Evolutionary conservation across 768 basidiomycete genomes (phyloP), one percentile per base, ranked within the genome.

Genomic region (Podaxis sp.): DNA sequence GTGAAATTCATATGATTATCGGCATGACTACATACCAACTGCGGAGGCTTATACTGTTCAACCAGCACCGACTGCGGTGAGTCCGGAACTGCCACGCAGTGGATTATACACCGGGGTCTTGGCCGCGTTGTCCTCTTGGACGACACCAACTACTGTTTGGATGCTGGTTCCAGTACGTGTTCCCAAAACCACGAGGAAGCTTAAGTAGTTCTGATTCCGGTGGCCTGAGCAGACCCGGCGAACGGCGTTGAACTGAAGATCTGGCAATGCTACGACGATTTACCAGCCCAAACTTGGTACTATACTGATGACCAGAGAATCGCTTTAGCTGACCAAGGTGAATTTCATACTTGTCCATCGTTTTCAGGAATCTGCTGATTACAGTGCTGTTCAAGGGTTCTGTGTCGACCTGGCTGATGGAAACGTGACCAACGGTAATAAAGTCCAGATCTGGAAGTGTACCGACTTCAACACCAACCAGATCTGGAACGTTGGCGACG

Each of bases 111-210:
- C 15, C n/a, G 17, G 19, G 17, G 17, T 3, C 17, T n/a, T 8
- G 19, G 19, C 44, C 30, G 30, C 19, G 5, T 19, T 19, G 19
- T 46, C 44, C 44, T 5, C 2, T 46, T 46, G 44, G 19, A 19
- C 17, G 67, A 66, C 0, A 71, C 67, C 0, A 67, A 64, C 33
- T 73, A 64, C 63, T 73, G 73, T 42, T 64, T 75, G 51, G 73
- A 75, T 54, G 70, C 71, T 13, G 69, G 71, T 9, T 63, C 67
- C 19, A 55, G 71, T 72, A 49, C 22, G 67, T 66, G 13, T 12
- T 59, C 24, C 19, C 42, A n/a, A 3, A 46, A 4, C 6, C 8
- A 46, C 19, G 17, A 17, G 17, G 19, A 33, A 33, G 30, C 30
- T 33, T 46, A 2, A 7, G 2, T 46, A 46, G n/a, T n/a, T 46